Conservation (phyloP, 2,329 filamentous ascomycete genomes). For the Aspergillus quadrilineatus region DNA sequence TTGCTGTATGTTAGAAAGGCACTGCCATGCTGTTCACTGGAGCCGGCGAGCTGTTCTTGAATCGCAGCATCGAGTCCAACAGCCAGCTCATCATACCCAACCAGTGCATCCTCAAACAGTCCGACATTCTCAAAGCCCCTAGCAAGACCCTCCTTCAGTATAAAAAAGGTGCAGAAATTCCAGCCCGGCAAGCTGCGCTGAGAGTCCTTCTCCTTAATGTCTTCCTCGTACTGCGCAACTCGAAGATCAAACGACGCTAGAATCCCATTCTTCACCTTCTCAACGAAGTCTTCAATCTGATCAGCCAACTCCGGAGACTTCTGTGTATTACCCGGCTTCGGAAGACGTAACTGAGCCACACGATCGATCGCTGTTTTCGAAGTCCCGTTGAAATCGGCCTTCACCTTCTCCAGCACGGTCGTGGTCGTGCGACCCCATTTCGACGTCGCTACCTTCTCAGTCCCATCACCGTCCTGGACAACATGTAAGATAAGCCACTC, state of each 20-base stretch:
- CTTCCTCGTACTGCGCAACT: slow-evolving; percentile 93
- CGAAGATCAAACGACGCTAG: slow-evolving; percentile 85
- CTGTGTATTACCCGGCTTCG: slow-evolving; percentile 47
- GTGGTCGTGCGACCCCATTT: slow-evolving; percentile 77
- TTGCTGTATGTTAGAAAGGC: slow-evolving; percentile 71
- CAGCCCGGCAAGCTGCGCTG: slow-evolving; percentile 86
- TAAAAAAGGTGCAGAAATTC: slow-evolving; percentile 99
- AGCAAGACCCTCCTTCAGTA: slow-evolving; percentile 91
- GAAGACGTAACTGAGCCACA: slow-evolving; percentile 79
- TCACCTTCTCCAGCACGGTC: slow-evolving; percentile 84
- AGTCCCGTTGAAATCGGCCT: slow-evolving; percentile 81
- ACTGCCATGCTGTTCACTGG: slow-evolving; percentile 66
- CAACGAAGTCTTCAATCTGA: slow-evolving; percentile 79
- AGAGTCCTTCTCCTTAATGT: slow-evolving; percentile 89
- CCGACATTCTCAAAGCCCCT: slow-evolving; percentile 95
- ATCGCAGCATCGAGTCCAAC: slow-evolving; percentile 82
- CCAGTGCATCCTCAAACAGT: slow-evolving; percentile 88
- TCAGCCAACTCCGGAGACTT: slow-evolving; percentile 78
- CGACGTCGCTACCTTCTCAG: slow-evolving; percentile 66
- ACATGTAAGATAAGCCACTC: slow-evolving; percentile 96
- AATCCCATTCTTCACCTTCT: slow-evolving; percentile 84
- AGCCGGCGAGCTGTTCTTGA: slow-evolving; percentile 66
- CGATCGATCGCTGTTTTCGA: slow-evolving; percentile 73
- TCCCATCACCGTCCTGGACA: slow-evolving; percentile 70
- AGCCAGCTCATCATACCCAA: slow-evolving; percentile 91